Evolutionary conservation across 2,329 filamentous ascomycete genomes (phyloP), one percentile per base, ranked within the genome.

Genomic region (Aspergillus ruber): DNA sequence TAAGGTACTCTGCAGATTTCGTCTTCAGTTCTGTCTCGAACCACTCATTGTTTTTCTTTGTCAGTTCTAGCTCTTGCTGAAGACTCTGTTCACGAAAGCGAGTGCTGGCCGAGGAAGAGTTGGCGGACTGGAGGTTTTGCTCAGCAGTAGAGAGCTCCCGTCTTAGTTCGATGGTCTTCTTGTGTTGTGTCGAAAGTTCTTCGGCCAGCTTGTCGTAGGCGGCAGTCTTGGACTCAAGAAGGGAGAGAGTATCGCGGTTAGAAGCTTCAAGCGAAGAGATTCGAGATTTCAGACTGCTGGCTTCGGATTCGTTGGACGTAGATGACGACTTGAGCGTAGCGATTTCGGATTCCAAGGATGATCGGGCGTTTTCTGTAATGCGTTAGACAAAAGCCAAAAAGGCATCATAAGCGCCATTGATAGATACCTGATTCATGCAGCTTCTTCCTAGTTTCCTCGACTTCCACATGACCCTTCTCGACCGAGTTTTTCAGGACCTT

Each of bases 11-110:
- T 7, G 84, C 81, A 52, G 81, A 85, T 72, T 95, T 95, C 0
- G 88, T 90, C 73, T 95, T 91, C 18, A 97, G 79, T 67, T 98
- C 93, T 38, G 79, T 83, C 62, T 96, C 89, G 47, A 93, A 85
- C 87, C 90, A 98, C 59, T 97, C 91, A 55, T 88, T 88, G 72
- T 90, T 95, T 61, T 86, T 86, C 65, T 89, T 90, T 15, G 91
- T 82, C 47, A 94, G 77, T 38, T 95, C 89, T 32, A 97, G 78
- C 66, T 97, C 90, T 66, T 96, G 90, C 67, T 93, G 84, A 10
- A 97, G 74, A 25, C 84, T 86, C 63, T 96, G 89, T 66, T 96
- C 90, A 54, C 88, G 85, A 74, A 95, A 96, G 60, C 90, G 94
- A 52, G 90, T 83, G 49, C 83, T 88, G 36, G 84, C 88, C 2